Percentiles rank a stretch among this genome's conserved stretches.
phyloP scores from a whole-genome alignment of 768 basidiomycete genomes.

The Holtermannia corniformis region DNA sequence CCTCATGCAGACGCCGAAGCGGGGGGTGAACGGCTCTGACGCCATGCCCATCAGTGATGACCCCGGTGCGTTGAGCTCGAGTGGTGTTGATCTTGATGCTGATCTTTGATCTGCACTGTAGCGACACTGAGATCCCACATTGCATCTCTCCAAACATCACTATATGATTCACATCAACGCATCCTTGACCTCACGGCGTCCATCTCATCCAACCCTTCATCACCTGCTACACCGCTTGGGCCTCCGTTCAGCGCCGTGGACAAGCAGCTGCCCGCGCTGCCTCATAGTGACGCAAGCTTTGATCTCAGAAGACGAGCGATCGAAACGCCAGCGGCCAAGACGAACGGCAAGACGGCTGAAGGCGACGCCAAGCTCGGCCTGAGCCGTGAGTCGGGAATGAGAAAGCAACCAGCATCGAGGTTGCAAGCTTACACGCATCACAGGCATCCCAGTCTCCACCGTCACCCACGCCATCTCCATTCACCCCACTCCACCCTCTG shows the following conservation, averaged over 20 bases:
- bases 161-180: constrained; percentile 4
- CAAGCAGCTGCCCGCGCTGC: constrained; percentile 8
- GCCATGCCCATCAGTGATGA: constrained; percentile 3
- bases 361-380: constrained; percentile 15
- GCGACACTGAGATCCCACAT: constrained; percentile 19
- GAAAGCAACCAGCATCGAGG: neutral
- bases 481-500: constrained; percentile 12
- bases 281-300: constrained; percentile 24
- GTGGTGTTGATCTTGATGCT: neutral
- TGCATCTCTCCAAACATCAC: constrained; percentile 6
- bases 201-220: neutral
- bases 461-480: constrained; percentile 22
- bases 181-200: neutral
- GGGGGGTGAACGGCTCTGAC: no score
- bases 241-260: neutral
- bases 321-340: constrained; percentile 2
- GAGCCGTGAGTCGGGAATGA: constrained; percentile 19
- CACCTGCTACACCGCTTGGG: neutral
- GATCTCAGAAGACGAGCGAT: constrained; percentile 20
- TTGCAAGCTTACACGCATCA: neutral
- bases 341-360: neutral
- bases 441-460: constrained; percentile 24
- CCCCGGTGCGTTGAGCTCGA: constrained; percentile 5
- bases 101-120: no score
- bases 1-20: no score